Evolutionary conservation across 371 early-diverging fungal species (phyloP).

Genomic region (Dentiscutata heterogama): DNA sequence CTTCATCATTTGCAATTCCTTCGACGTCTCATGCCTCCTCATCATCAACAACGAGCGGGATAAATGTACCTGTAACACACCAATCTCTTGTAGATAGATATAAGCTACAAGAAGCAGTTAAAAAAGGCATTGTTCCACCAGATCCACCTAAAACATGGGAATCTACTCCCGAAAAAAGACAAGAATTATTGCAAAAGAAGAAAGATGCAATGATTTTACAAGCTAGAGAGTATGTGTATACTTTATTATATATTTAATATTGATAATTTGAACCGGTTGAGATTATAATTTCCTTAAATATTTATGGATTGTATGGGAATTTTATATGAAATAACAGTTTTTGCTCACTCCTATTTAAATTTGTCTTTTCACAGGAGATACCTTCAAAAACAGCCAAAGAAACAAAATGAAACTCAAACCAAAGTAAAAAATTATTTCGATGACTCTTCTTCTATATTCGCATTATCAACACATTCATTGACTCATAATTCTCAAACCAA

Average conservation of each 20-base stretch:
- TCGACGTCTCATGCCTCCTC: slow-evolving; percentile 48
- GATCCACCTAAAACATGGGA: slow-evolving; percentile 87
- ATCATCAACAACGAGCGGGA: slow-evolving; percentile 53
- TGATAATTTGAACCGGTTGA: not conserved
- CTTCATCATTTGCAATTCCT: slow-evolving; percentile 49
- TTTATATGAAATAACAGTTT: not conserved
- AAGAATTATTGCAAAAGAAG: slow-evolving; percentile 78
- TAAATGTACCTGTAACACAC: slow-evolving; percentile 50
- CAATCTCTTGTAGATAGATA: slow-evolving; percentile 64
- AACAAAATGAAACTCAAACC: not conserved
- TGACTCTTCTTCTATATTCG: not conserved
- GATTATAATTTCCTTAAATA: no score
- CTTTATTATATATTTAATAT: not conserved
- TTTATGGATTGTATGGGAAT: not conserved
- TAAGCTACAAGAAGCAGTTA: slow-evolving; percentile 59
- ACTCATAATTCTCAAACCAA: slow-evolving; percentile 21
- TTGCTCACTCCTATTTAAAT: not conserved
- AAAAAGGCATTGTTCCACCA: slow-evolving; percentile 52
- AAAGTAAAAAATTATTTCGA: not conserved
- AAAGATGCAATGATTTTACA: slow-evolving; percentile 92
- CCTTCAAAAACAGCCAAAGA: slow-evolving; percentile 27
- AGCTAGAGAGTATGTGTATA: slow-evolving; percentile 75
- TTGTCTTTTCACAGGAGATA: slow-evolving; percentile 19
- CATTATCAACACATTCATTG: slow-evolving; percentile 13
- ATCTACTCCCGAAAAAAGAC: slow-evolving; percentile 74